Base-by-base conservation (phyloP, 2,329 filamentous ascomycete genomes). In the Akanthomyces uredinophilus region DNA sequence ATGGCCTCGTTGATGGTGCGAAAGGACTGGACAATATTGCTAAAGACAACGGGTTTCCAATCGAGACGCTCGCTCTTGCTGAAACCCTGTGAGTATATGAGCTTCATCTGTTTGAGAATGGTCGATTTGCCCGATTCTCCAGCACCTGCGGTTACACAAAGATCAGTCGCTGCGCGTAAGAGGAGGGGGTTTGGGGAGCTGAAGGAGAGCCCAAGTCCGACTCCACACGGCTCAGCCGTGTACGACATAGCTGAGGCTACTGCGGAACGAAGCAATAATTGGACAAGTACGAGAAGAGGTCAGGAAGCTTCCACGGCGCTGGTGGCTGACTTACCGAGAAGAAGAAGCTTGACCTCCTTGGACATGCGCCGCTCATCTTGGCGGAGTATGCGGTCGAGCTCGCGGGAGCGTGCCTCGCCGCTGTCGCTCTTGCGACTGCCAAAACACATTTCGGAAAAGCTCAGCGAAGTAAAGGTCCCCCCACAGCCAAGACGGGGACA, bases 81-180 rank as follows among this genome's bases (percentile, higher is more conserved):
- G 79, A 98, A 98, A 56, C 95, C 94, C 75, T 92, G 88, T 16
- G 92, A 87, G 75, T 98, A 95, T 69, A 99, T 97, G 76, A 99
- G 87, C 75, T 94, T 94, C 95, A 99, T 98, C 81, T 98, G 94
- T 80, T 98, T 98, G 67, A 98, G 85, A 64, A 98, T 93, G 1
- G 94, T 98, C 10, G 94, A 97, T 78, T 98, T 98, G 67, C 94
- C 76, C 51, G 76, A 77, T 90, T 98, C 94, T 72, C 94, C 94
- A 70, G 94, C 94, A 75, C 94, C 93, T 97, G 66, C 44, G 44
- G 43, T 63, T 61, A 66, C 50, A 61, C 59, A 64, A 8, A 59
- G 22, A 54, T 68, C 65, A 65, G 60, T 46, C 52, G 64, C 71
- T 77, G 66, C 75, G 71, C 63, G 59, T 50, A 20, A 22, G 20